phyloP scores from a whole-genome alignment of 257 asterid genomes.

The Capsicum rhomboideum region DNA sequence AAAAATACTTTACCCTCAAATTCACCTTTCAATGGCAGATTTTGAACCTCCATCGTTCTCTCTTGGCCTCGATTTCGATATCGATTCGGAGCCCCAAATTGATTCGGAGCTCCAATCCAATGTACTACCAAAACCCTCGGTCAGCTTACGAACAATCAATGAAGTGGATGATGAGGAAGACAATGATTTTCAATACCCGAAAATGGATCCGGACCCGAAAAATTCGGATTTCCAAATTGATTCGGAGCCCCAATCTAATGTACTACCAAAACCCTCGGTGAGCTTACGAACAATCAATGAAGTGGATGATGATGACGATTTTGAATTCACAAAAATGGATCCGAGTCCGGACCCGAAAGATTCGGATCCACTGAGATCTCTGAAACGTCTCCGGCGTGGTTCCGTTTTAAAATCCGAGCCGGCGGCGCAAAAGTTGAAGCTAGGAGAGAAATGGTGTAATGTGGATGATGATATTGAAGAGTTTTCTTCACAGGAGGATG shows the following conservation, averaged over 20 bases:
- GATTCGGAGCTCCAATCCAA: conserved; percentile 35
- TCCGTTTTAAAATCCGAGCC: conserved; percentile 8
- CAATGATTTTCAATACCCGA: conserved; percentile 26
- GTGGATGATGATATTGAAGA: conserved; percentile 80
- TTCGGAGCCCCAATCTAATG: conserved; percentile 29
- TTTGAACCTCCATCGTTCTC: conserved; percentile 72
- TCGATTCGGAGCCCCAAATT: too few species aligned
- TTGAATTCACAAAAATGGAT: conserved; percentile 20
- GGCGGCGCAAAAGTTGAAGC: conserved; percentile 6
- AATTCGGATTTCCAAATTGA: conserved; percentile 26
- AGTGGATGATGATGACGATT: conserved; percentile 30
- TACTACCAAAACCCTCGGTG: conserved; percentile 12
- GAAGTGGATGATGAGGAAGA: conserved; percentile 17
- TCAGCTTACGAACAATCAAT: conserved; percentile 14
- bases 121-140: conserved; percentile 8
- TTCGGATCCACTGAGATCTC: conserved; percentile 28
- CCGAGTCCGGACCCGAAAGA: conserved; percentile 12
- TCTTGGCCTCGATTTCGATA: conserved; percentile 50
- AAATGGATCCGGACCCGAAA: too few species aligned
- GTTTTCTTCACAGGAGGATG: conserved; percentile 73
- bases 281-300: conserved; percentile 17
- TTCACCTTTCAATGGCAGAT: conserved; percentile 34
- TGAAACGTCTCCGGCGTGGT: conserved; percentile 71
- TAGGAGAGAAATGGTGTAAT: conserved; percentile 11
- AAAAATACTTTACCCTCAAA: not conserved